Percentiles rank a stretch among this genome's conserved stretches.
Evolutionary conservation across 352 stramenopile genomes (phyloP).

Genomic region (Globisporangium camurandrum): DNA sequence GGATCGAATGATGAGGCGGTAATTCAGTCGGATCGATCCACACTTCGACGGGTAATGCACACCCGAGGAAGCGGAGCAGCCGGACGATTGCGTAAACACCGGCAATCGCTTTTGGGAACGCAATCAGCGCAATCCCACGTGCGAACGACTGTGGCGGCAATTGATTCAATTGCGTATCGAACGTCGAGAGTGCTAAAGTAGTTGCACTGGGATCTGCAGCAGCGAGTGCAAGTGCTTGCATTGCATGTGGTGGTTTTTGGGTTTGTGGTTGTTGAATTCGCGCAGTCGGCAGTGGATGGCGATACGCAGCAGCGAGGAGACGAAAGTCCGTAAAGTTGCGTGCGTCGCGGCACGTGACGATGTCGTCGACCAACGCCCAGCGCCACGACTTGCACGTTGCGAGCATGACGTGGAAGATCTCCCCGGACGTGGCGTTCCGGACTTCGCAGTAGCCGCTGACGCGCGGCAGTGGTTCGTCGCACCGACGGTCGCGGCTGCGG

Average conservation of each 20-base stretch:
- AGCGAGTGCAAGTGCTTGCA: background rate
- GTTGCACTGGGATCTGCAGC: background rate
- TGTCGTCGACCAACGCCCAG: conserved; percentile 38
- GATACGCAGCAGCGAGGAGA: conserved; percentile 33
- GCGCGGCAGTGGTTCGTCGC: conserved; percentile 33
- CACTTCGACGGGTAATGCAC: conserved; percentile 38
- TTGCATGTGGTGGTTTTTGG: background rate
- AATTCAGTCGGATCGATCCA: conserved; percentile 55
- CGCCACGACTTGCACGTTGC: conserved; percentile 67
- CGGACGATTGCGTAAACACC: conserved; percentile 67
- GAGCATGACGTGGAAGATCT: conserved; percentile 52
- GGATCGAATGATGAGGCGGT: conserved; percentile 40
- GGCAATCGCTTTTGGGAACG: conserved; percentile 56
- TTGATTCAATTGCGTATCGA: background rate
- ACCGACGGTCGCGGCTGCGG: conserved; percentile 26
- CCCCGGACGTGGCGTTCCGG: conserved; percentile 50
- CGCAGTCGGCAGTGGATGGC: conserved; percentile 22
- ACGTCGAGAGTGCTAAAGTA: background rate
- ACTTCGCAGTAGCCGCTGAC: conserved; percentile 66
- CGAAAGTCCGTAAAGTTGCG: conserved; percentile 64
- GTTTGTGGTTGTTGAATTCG: background rate
- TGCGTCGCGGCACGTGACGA: conserved; percentile 54
- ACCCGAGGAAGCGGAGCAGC: conserved; percentile 37
- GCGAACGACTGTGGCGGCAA: conserved; percentile 5
- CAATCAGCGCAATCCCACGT: conserved; percentile 63